Conservation (phyloP, 2,329 filamentous ascomycete species). For the Trichoderma afroharzianum region DNA sequence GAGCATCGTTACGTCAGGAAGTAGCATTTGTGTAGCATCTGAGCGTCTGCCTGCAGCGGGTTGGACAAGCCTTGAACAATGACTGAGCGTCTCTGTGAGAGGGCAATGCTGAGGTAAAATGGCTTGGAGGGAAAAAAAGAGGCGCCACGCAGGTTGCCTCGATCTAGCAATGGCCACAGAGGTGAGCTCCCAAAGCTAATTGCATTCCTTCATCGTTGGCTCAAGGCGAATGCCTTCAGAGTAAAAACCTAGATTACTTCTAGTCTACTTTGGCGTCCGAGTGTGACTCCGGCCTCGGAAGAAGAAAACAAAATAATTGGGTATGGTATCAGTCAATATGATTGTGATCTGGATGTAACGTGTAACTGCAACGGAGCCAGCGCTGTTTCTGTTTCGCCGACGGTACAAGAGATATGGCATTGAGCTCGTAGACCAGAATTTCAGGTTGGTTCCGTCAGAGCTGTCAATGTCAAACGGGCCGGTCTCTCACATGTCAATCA, state of each 20-base stretch:
- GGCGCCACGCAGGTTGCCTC: background rate
- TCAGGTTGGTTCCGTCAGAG: background rate
- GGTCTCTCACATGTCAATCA: conserved; percentile 4
- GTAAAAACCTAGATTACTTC: background rate
- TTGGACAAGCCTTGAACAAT: background rate
- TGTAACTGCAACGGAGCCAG: background rate
- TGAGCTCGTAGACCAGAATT: background rate
- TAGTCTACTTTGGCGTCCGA: background rate
- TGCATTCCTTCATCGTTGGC: background rate
- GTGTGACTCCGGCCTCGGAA: background rate
- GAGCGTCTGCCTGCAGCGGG: background rate
- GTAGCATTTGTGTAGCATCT: conserved; percentile 9
- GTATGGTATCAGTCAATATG: background rate
- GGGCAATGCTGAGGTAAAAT: background rate
- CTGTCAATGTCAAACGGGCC: background rate
- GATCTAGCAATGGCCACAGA: background rate
- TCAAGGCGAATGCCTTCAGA: background rate
- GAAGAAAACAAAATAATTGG: background rate
- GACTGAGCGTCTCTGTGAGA: background rate
- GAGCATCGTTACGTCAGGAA: conserved; percentile 15
- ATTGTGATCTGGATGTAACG: background rate
- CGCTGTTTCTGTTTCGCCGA: background rate
- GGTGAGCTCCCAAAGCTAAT: background rate
- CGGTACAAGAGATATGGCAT: background rate
- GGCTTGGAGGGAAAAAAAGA: background rate